phyloP scores from a whole-genome alignment of 805 yeast genomes.

The Torulaspora quercuum region DNA sequence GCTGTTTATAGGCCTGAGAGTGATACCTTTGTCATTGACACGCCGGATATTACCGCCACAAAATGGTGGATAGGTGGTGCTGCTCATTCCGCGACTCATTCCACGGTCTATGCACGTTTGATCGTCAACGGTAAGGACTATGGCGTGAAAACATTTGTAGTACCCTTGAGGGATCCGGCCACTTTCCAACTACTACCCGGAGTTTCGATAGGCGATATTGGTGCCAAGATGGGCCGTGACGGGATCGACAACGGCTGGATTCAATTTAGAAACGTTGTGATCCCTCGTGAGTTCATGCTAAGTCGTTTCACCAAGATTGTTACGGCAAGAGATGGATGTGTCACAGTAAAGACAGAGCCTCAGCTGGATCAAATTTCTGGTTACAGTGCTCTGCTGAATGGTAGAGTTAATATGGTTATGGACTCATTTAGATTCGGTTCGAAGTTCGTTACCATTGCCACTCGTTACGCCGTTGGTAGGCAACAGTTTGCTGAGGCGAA shows the following conservation, averaged over 20 bases:
- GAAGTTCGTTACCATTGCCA: conserved; percentile 76
- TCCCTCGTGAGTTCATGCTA: conserved; percentile 81
- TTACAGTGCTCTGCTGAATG: conserved; percentile 81
- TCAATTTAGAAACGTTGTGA: conserved; percentile 77
- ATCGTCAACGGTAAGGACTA: conserved; percentile 79
- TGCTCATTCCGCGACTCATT: conserved; percentile 88
- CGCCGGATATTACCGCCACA: conserved; percentile 90
- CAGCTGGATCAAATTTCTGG: conserved; percentile 81
- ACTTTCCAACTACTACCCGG: conserved; percentile 76
- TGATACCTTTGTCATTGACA: conserved; percentile 70
- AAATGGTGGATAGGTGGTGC: conserved; percentile 99
- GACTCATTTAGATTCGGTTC: conserved; percentile 82
- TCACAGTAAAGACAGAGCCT: conserved; percentile 42
- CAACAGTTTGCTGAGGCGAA: conserved; percentile 60
- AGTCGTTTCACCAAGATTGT: conserved; percentile 73
- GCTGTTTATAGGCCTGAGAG: conserved; percentile 67
- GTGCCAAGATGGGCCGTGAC: conserved; percentile 93
- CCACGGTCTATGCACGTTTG: conserved; percentile 80
- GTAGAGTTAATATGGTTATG: conserved; percentile 85
- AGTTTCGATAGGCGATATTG: conserved; percentile 83
- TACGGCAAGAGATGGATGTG: conserved; percentile 57
- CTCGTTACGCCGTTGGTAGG: conserved; percentile 85
- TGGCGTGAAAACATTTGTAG: conserved; percentile 90
- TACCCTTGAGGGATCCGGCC: conserved; percentile 71
- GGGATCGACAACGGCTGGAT: conserved; percentile 98